Evolutionary conservation across 1,284 basidiomycete genomes (phyloP), one percentile per base, ranked within the genome.

Genomic region (Cutaneotrichosporon sp.): DNA sequence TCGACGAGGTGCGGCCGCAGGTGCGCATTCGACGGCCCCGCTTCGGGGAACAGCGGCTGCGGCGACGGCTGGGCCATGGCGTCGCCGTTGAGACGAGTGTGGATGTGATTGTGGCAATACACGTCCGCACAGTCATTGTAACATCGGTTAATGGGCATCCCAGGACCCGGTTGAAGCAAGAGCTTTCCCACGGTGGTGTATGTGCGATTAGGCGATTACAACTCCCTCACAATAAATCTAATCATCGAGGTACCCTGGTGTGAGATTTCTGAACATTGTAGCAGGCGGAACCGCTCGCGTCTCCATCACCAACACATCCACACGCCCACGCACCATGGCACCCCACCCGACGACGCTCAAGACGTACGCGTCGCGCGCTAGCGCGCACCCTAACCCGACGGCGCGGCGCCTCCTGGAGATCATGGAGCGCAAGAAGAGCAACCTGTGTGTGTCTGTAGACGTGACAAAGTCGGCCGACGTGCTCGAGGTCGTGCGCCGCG

Each of bases 381-480:
- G 73, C 17, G 78, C 76, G 36, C 84, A 88, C 62, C 61, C 67
- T 10, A 93, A 92, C 70, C 81, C 85, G 7, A 83, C 90, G 9
- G 89, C 90, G 0, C 84, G 79, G 64, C 74, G 80, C 2, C 80
- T 98, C 4, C 81, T 98, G 13, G 81, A 85, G 68, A 85, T 85
- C 8, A 92, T 97, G 73, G 87, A 85, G 57, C 80, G 86, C 62
- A 99, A 99, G 75, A 80, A 86, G 69, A 83, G 88, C 22, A 98
- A 98, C 73, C 83, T 98, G 18, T 90, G 90, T 51, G 90, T 98
- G 57, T 92, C 89, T 63, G 90, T 98, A 23, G 96, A 99, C 77
- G 91, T 98, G 36, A 90, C 88, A 8, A 86, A 80, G 58, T 82
- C 85, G 58, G 79, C 79, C 17, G 86, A 91, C 65, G 85, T 97